These are phyloP conservation scores for Panicum miliaceum DNA, from an alignment of 176 grass and related monocot genomes.

Conservation along the genomic window DNA sequence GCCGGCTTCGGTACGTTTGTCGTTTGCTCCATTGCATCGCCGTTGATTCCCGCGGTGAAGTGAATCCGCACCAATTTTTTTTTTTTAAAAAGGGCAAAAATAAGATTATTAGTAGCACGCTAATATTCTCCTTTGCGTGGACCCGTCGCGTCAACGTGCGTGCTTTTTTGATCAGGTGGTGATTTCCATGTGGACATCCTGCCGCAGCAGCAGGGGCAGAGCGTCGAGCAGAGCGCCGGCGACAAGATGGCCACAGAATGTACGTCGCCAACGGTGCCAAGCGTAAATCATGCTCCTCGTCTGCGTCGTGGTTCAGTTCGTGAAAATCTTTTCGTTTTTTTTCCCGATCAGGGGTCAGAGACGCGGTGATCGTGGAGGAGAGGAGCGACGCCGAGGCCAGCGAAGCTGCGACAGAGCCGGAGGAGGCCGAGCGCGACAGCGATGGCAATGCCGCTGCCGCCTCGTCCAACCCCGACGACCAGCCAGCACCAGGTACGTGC, in stretches of 20 bases:
- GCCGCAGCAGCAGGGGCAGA: constrained; percentile 16
- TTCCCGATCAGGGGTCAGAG: constrained; percentile 40
- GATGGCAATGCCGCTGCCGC: not conserved
- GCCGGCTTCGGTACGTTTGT: constrained; percentile 7
- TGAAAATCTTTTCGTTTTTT: not conserved
- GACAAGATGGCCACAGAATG: constrained; percentile 38
- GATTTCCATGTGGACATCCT: constrained; percentile 48
- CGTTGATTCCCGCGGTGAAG: not conserved
- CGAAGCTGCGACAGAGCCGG: not conserved
- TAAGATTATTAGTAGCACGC: too few species aligned
- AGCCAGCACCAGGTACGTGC: constrained; percentile 9
- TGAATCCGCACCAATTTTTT: not conserved
- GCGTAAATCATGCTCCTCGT: not conserved
- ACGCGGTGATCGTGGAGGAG: constrained; percentile 45
- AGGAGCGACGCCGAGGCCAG: not conserved
- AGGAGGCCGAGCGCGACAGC: not conserved
- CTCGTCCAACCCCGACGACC: constrained; percentile 25
- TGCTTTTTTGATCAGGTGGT: constrained; percentile 15
- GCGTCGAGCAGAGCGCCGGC: not conserved
- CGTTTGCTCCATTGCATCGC: not conserved
- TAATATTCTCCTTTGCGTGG: not conserved
- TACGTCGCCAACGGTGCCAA: not conserved
- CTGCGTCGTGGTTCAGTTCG: not conserved
- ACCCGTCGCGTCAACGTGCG: not conserved
- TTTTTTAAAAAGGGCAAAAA: too few species aligned